Conservation (phyloP, 352 stramenopile species). For the Phytophthora megakarya region DNA sequence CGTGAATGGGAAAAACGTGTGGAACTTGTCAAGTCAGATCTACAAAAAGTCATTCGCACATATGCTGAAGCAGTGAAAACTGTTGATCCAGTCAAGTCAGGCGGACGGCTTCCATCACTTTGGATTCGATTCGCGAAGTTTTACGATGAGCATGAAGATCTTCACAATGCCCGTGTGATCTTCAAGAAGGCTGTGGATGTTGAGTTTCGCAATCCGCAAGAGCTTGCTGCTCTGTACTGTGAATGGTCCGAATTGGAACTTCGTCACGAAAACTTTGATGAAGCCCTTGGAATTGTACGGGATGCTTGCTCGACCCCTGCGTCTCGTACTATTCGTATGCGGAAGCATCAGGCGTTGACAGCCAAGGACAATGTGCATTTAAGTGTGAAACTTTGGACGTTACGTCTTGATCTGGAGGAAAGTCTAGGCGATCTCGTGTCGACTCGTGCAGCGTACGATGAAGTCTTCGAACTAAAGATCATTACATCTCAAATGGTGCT, state of each 20-base stretch:
- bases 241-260: slow-evolving; percentile 97
- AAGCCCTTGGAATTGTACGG: slow-evolving; percentile 91
- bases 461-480: slow-evolving; percentile 95
- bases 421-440: slow-evolving; percentile 95
- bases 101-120: slow-evolving; percentile 90
- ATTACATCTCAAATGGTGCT: slow-evolving; percentile 97
- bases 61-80: slow-evolving; percentile 93
- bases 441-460: slow-evolving; percentile 95
- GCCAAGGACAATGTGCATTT: slow-evolving; percentile 87
- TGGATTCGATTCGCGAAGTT: slow-evolving; percentile 95
- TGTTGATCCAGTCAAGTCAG: slow-evolving; percentile 82
- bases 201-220: slow-evolving; percentile 84
- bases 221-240: slow-evolving; percentile 95
- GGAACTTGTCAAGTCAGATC: slow-evolving; percentile 73
- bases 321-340: slow-evolving; percentile 49
- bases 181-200: slow-evolving; percentile 89
- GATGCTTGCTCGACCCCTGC: slow-evolving; percentile 72
- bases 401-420: slow-evolving; percentile 98
- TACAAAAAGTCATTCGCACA: slow-evolving; percentile 76
- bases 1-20: slow-evolving; percentile 97
- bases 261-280: slow-evolving; percentile 94
- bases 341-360: slow-evolving; percentile 57
- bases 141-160: slow-evolving; percentile 93
- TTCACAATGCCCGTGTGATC: slow-evolving; percentile 93
- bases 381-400: slow-evolving; percentile 95